Base-by-base conservation (phyloP, 768 basidiomycete species). In the Leccinum rimulosum region DNA sequence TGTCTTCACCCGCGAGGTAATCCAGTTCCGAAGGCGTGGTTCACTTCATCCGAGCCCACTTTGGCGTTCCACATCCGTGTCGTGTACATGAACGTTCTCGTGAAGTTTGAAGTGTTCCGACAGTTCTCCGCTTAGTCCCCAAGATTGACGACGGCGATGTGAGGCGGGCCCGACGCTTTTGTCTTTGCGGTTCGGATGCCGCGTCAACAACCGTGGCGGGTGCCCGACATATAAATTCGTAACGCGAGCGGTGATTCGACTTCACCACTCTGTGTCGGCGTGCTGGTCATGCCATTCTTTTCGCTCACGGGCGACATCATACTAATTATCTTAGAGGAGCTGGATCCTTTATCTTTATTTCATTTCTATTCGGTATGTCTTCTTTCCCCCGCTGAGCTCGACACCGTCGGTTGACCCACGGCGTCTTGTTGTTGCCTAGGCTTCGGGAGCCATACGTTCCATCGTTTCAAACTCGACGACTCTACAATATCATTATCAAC, bases 251-350 rank as follows among this genome's bases (percentile, higher is more conserved):
- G 54, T 47, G 52, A 55, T 43, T 55, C 53, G 43, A 54, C 33
- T 57, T 64, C 57, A 66, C 58, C 59, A 62, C 52, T 62, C 50
- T 63, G 64, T 61, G 57, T 66, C 64, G 66, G 68, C 68, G 73
- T 73, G 73, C 73, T 68, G 65, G 73, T 66, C 73, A 73, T 73
- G 72, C 66, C 73, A 52, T 58, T 73, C 66, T 72, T 73, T 61
- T 63, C 52, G n/a, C 73, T 73, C 60, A 63, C 72, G 36, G 50
- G 61, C 56, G 72, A 73, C 31, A 62, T 73, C 47, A 58, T 72
- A 57, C 56, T 73, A 35, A 63, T 67, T 36, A 70, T 73, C 55
- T 59, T 73, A 54, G 73, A 74, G 48, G 72, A 74, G 48, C 73
- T 73, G 25, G 72, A 73, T 55, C 71, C 72, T 28, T 38, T 64